These are phyloP conservation scores for Penicillium hesseltinei DNA, from an alignment of 2,329 filamentous ascomycete genomes.

Conservation along the genomic window DNA sequence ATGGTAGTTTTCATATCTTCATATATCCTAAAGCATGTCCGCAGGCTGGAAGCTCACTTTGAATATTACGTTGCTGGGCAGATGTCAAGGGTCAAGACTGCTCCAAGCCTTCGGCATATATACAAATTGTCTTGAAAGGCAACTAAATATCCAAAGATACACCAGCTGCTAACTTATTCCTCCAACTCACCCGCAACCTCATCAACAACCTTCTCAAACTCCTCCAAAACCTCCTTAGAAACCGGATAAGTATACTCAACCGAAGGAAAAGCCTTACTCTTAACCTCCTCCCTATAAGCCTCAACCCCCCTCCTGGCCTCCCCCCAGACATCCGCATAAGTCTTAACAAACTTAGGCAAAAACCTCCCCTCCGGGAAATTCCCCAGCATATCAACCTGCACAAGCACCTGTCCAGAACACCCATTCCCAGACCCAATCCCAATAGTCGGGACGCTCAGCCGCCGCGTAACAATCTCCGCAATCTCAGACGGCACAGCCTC, in stretches of 20 bases:
- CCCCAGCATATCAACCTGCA: slow-evolving; percentile 94
- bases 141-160: not conserved
- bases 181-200: slow-evolving; percentile 1
- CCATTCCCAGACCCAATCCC: slow-evolving; percentile 91
- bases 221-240: slow-evolving; percentile 67
- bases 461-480: slow-evolving; percentile 73
- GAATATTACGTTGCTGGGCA: not conserved
- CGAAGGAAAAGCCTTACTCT: slow-evolving; percentile 75
- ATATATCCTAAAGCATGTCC: not conserved
- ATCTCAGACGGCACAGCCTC: slow-evolving; percentile 89
- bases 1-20: not conserved
- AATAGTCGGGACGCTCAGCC: slow-evolving; percentile 82
- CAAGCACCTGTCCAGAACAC: slow-evolving; percentile 89
- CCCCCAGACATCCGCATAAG: slow-evolving; percentile 86
- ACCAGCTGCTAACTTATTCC: not conserved
- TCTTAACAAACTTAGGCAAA: slow-evolving; percentile 92
- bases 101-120: not conserved
- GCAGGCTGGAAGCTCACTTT: not conserved
- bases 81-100: not conserved
- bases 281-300: slow-evolving; percentile 82
- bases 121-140: not conserved
- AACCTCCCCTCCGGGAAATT: slow-evolving; percentile 88
- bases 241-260: slow-evolving; percentile 88
- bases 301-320: slow-evolving; percentile 75
- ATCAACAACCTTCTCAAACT: slow-evolving; percentile 59